Evolutionary conservation across 2,329 filamentous ascomycete species (phyloP), one percentile per base, ranked within the genome.

Genomic region (Colletotrichum sojae): DNA sequence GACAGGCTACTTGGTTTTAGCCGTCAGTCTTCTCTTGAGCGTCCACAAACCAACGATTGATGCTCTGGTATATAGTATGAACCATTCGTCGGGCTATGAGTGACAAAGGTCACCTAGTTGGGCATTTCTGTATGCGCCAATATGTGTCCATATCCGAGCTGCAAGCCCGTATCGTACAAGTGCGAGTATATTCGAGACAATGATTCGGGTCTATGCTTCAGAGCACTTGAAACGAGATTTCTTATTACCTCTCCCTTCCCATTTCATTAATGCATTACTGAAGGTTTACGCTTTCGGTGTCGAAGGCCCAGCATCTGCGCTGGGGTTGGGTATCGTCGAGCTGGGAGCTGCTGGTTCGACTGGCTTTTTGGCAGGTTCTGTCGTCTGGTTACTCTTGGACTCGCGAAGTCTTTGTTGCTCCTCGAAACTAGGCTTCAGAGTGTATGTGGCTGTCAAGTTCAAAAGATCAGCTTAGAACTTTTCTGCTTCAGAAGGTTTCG

Each of bases 361-460:
- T 39, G 31, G 55, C 9, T 54, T 66, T 51, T 40, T 40, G 25
- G 15, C 43, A 4, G 53, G n/a, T 13, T 36, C 13, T 18, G 22
- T 15, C 20, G 49, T 27, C 20, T 48, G 40, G 5, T 52, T 36
- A 16, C 46, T 22, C 10, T 66, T 49, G 15, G 46, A 36, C 6
- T 53, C 61, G 9, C 65, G 61, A 20, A 65, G 45, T n/a, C 27
- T 67, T 45, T 56, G 43, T n/a, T 69, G 67, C 39, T 66, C 45
- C 61, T 69, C 51, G 13, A 69, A 51, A 16, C 13, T 56, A 12
- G 67, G 67, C 56, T 61, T 61, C 16, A 69, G 36, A 16, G 67
- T 69, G 20, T 69, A 67, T 12, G 51, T 53, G 25, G 67, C 67
- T 69, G 45, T 8, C 18, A 52, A 31, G n/a, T 13, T 18, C 25